Base-by-base conservation (phyloP, 108 stramenopile species). In the Stephanodiscus minutulus region DNA sequence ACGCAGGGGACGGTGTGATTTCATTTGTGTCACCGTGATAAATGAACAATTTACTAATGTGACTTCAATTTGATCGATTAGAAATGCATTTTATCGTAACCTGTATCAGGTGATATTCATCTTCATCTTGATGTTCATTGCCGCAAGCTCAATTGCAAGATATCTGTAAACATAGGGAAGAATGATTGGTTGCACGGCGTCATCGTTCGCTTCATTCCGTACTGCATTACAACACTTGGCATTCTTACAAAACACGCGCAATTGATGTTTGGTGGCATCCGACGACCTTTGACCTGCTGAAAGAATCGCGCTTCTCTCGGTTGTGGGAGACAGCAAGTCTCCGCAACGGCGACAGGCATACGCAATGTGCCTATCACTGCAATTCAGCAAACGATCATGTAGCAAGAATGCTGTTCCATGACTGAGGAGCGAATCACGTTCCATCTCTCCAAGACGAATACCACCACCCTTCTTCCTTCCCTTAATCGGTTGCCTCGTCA, bases 371-470 rank as follows among this genome's bases (percentile, higher is more conserved):
- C 86, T 83, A 74, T 99, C 98, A 66, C 96, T 96, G 82, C 98
- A 98, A 64, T 96, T 97, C 73, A 99, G 68, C 24, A 99, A 77
- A 29, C 97, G 84, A 72, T 99, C 97, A 36, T 96, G 97, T 37
- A 99, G 87, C 24, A 98, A 76, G 83, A 96, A 98, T 24, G 98
- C 94, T 41, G 89, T 76, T 5, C 98, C 98, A 70, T 99, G 98
- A 64, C 91, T 93, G 9, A 99, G 84, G 2, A 99, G 84, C 61
- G 97, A 92, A 72, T 99, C 98, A 15, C 98, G 91, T 87, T 99
- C 98, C 98, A 99, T 99, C 86, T 99, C 98, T 37, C 98, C 98
- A 11, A 99, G 84, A 58, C 99, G 95, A 64, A 98, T 97, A 65
- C 98, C 98, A 68, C 98, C 99, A 55, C 96, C 94, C 59, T 95